Evolutionary conservation across 495 filamentous ascomycete genomes (phyloP).

Genomic region (Penicillium coprophilum): DNA sequence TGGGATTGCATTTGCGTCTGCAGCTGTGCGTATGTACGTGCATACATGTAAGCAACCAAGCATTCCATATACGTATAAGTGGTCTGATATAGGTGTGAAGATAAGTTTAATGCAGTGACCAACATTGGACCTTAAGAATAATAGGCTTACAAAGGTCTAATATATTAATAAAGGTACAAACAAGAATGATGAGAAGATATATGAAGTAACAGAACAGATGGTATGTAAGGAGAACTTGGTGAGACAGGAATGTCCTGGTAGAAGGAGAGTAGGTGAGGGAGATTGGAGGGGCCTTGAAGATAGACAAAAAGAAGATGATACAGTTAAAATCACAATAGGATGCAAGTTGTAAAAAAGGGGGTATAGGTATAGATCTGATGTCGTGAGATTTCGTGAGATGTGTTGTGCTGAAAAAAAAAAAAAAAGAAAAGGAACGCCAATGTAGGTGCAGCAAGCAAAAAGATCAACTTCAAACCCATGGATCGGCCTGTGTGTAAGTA

Average conservation of each 20-base stretch:
- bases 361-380: not conserved
- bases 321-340: not conserved
- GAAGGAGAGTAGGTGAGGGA: not conserved
- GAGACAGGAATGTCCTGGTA: not conserved
- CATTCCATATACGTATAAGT: not conserved
- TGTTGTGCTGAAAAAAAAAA: not conserved
- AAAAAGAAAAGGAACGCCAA: not conserved
- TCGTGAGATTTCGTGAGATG: constrained; percentile 10
- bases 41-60: not conserved
- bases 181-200: not conserved
- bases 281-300: not conserved
- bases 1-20: not conserved
- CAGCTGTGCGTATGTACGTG: not conserved
- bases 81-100: not conserved
- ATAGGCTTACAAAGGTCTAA: no score
- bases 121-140: no score
- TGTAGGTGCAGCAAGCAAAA: not conserved
- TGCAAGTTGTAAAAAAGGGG: not conserved
- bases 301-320: not conserved
- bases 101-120: not conserved
- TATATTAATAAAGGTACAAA: no score
- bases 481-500: constrained; percentile 31
- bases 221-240: not conserved
- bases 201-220: not conserved
- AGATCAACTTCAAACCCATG: constrained; percentile 32